These are phyloP conservation scores for Penicillium goetzii DNA, from an alignment of 495 filamentous ascomycete species.

Conservation along the genomic window DNA sequence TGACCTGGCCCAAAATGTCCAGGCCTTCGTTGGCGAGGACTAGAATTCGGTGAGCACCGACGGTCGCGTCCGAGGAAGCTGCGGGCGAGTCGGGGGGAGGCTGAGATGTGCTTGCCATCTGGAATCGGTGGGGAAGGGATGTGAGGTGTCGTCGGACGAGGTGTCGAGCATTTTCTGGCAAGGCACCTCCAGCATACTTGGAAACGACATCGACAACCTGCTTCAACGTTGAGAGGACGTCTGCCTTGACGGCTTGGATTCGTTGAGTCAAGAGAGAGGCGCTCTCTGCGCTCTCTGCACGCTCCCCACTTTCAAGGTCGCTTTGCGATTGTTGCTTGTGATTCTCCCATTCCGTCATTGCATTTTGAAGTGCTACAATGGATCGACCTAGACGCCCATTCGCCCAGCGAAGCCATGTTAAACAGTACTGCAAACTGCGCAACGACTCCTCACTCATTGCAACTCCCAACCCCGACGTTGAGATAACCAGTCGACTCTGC, in stretches of 20 bases:
- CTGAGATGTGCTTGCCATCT: slow-evolving; percentile 52
- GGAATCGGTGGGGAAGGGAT: slow-evolving; percentile 77
- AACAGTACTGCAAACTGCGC: slow-evolving; percentile 73
- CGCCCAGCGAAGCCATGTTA: slow-evolving; percentile 74
- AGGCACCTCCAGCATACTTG: slow-evolving; percentile 78
- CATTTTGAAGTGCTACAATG: slow-evolving; percentile 66
- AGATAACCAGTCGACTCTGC: slow-evolving; percentile 79
- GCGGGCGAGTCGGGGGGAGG: slow-evolving; percentile 44
- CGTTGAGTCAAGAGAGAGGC: slow-evolving; percentile 56
- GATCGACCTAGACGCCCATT: slow-evolving; percentile 74
- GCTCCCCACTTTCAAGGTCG: slow-evolving; percentile 30
- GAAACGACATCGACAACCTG: slow-evolving; percentile 78
- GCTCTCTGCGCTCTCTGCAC: slow-evolving; percentile 38
- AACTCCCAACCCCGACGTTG: slow-evolving; percentile 80
- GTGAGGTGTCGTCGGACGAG: slow-evolving; percentile 79
- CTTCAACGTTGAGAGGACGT: slow-evolving; percentile 76
- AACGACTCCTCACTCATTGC: slow-evolving; percentile 87
- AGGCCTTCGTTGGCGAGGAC: slow-evolving; percentile 85
- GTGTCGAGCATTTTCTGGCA: slow-evolving; percentile 80
- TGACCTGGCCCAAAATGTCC: slow-evolving; percentile 87
- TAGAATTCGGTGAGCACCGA: slow-evolving; percentile 69
- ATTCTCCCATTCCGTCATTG: slow-evolving; percentile 75
- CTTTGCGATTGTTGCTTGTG: slow-evolving; percentile 30
- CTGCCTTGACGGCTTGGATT: slow-evolving; percentile 70
- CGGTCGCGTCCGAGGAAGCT: slow-evolving; percentile 46